These are phyloP conservation scores for Microbotryum scabiosae DNA, from an alignment of 1,284 basidiomycete genomes.

Conservation along the genomic window DNA sequence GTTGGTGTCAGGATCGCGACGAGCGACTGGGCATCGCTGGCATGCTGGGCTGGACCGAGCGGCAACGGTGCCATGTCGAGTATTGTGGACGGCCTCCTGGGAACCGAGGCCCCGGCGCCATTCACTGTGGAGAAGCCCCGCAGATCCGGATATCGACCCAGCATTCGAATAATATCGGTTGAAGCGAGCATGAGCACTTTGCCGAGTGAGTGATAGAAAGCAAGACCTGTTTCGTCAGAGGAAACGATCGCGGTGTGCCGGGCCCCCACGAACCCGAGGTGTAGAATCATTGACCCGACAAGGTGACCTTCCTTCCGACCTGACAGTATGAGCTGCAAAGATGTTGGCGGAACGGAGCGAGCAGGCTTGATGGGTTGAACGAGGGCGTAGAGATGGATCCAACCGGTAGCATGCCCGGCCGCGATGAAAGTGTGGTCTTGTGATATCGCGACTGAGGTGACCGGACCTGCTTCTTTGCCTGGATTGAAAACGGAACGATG, in stretches of 20 bases:
- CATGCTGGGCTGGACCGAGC: constrained; percentile 61
- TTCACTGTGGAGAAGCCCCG: constrained; percentile 29
- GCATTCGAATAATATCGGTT: constrained; percentile 83
- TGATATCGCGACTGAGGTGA: constrained; percentile 82
- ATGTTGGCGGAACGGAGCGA: constrained; percentile 64
- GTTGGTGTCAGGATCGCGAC: constrained; percentile 79
- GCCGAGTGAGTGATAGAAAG: constrained; percentile 92
- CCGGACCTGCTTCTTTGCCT: constrained; percentile 63
- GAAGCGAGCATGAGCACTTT: constrained; percentile 93
- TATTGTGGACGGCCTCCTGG: constrained; percentile 52
- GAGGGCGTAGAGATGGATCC: constrained; percentile 80
- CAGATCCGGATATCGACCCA: constrained; percentile 71
- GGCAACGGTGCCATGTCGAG: constrained; percentile 75
- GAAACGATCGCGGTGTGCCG: constrained; percentile 89
- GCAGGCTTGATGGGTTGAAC: constrained; percentile 51
- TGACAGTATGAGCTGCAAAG: constrained; percentile 56
- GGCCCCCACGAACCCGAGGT: constrained; percentile 81
- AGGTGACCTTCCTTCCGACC: constrained; percentile 92
- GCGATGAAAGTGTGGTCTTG: constrained; percentile 90
- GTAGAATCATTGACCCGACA: constrained; percentile 71
- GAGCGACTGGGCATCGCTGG: constrained; percentile 72
- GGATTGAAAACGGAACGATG: background rate
- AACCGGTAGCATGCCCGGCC: constrained; percentile 75
- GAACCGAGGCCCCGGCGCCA: background rate
- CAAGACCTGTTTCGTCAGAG: constrained; percentile 81